Evolutionary conservation across 2,329 filamentous ascomycete genomes (phyloP), one percentile per base, ranked within the genome.

Genomic region (Fusarium napiforme): DNA sequence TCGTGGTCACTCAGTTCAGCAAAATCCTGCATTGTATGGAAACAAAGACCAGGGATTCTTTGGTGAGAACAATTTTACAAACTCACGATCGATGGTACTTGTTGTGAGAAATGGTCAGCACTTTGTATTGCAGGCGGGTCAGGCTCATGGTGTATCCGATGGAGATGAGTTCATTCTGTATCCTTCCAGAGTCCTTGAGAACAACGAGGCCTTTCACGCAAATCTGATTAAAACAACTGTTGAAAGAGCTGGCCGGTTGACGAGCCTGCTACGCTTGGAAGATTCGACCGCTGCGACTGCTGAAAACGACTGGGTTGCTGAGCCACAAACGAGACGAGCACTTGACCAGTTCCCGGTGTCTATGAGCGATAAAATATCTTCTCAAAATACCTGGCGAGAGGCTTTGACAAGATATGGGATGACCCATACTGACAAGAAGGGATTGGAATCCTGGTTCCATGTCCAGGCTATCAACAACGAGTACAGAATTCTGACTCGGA

Each of bases 11-110:
- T 14, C 19, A 1, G 9, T 64, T 1, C 36, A 45, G 2, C 68
- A 72, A 30, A 60, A 23, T 16, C 70, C 70, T 8, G 47, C 53
- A 0, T 14, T 73, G 2, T 60, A 66, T 23, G 71, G 72, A 6
- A 73, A 74, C 23, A 61, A 71, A 16, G 59, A 65, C n/a, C 70
- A 71, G 21, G 36, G 42, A 0, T 73, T 74, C n/a, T 73, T 74
- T 5, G 67, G 63, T 3, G 32, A 56, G 1, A 49, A n/a, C 9
- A 50, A 10, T 0, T 32, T 57, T 7, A 14, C 42, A 1, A 40
- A 30, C 6, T 28, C 30, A 21, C 46, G 28, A 5, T 26, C 30
- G 4, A 58, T n/a, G 16, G 26, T 67, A 3, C 46, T 37, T 2
- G 53, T 68, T 4, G 36, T 45, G 1, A 53, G 9, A 23, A n/a